Evolutionary conservation across 768 basidiomycete species (phyloP).

Genomic region (Auricularia cornea): DNA sequence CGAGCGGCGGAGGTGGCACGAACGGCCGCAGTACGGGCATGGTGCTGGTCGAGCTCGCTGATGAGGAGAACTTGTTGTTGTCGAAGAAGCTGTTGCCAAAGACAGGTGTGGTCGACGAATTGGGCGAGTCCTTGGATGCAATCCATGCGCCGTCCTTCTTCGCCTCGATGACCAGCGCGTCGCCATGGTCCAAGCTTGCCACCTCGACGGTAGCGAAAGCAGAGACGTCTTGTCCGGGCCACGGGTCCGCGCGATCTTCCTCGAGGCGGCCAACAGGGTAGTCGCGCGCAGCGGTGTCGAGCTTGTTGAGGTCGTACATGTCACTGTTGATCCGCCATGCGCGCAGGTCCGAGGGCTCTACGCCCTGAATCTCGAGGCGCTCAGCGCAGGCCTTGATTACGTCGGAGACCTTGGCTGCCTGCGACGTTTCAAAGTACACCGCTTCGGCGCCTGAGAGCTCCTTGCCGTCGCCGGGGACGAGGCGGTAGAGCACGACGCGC

Average conservation of each 20-base stretch:
- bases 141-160: slow-evolving; percentile 53
- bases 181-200: slow-evolving; percentile 31
- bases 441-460: slow-evolving; percentile 22
- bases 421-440: slow-evolving; percentile 39
- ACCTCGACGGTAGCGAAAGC: slow-evolving; percentile 41
- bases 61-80: not conserved
- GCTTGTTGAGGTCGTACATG: slow-evolving; percentile 18
- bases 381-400: slow-evolving; percentile 21
- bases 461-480: slow-evolving; percentile 28
- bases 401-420: slow-evolving; percentile 38
- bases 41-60: not conserved
- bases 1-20: slow-evolving; percentile 4
- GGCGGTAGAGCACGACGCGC: slow-evolving; percentile 45
- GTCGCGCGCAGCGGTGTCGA: slow-evolving; percentile 16
- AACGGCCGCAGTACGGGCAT: not conserved
- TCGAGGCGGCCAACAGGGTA: slow-evolving; percentile 8
- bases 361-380: not conserved
- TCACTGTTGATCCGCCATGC: slow-evolving; percentile 10
- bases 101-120: not conserved
- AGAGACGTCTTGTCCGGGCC: slow-evolving; percentile 31
- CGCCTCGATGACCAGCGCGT: slow-evolving; percentile 73
- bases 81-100: slow-evolving; percentile 4
- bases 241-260: not conserved
- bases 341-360: slow-evolving; percentile 16
- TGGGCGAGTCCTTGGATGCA: slow-evolving; percentile 19